Evolutionary conservation across 352 stramenopile genomes (phyloP).

Genomic region (Phytophthora megakarya): DNA sequence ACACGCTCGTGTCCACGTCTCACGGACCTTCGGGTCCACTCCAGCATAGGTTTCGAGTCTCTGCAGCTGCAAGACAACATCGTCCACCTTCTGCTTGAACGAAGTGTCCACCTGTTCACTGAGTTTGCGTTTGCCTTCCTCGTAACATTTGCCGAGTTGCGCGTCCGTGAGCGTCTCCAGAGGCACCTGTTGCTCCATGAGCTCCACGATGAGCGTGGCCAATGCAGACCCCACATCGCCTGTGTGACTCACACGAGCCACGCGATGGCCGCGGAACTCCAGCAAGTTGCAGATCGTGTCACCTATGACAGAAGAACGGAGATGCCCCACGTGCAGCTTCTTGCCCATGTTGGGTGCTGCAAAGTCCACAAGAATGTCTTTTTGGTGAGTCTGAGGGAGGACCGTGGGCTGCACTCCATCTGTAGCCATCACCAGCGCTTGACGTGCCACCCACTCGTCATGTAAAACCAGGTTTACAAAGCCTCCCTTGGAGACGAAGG

Average conservation of each 20-base stretch:
- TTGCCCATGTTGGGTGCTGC: constrained; percentile 85
- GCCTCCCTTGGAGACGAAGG: constrained; percentile 68
- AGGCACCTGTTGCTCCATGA: constrained; percentile 57
- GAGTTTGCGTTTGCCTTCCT: constrained; percentile 58
- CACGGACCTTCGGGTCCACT: constrained; percentile 48
- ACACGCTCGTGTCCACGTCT: constrained; percentile 68
- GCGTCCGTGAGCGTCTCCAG: constrained; percentile 60
- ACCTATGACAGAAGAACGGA: constrained; percentile 80
- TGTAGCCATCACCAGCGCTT: constrained; percentile 67
- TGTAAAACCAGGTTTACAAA: constrained; percentile 82
- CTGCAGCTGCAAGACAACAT: constrained; percentile 77
- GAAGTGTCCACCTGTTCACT: constrained; percentile 40
- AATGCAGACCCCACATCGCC: constrained; percentile 80
- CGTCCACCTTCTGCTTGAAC: constrained; percentile 72
- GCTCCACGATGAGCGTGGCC: constrained; percentile 74
- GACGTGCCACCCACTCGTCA: constrained; percentile 69
- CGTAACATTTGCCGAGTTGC: constrained; percentile 71
- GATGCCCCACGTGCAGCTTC: constrained; percentile 83
- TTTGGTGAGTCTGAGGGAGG: constrained; percentile 21
- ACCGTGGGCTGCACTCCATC: constrained; percentile 40
- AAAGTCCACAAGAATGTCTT: constrained; percentile 79
- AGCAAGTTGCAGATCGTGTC: constrained; percentile 84
- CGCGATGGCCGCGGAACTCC: constrained; percentile 77
- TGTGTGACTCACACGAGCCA: constrained; percentile 77
- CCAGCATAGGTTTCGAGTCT: constrained; percentile 37